Base-by-base conservation (phyloP, 805 yeast genomes). In the Ogataea philodendri region DNA sequence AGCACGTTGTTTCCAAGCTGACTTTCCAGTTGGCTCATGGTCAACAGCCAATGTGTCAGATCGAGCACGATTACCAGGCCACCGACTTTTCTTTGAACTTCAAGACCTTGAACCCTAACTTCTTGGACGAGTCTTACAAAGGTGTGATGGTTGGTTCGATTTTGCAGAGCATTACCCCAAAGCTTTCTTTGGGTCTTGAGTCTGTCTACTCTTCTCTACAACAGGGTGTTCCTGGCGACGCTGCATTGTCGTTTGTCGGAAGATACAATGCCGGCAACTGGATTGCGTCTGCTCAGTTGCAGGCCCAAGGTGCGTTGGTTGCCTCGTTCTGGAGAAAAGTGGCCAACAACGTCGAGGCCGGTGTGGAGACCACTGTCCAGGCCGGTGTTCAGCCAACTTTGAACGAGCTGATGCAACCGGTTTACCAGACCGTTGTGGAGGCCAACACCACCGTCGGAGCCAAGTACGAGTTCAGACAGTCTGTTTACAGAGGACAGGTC, bases 401-500 rank as follows among this genome's bases (percentile, higher is more conserved):
- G 61, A 78, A 82, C 31, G 70, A 84, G 63, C 72, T 81, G 72
- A 86, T 87, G 54, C 73, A 78, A 35, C 84, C 90, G 57, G 78
- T 84, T 46, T 76, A 80, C 52, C 87, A 85, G 60, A 85, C 95
- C 21, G 79, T 82, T 27, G 72, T 89, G 41, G 96, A 90, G 59
- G 97, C 95, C 58, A 74, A 76, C 55, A 89, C 98, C 52, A 84
- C 96, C 42, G 61, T 90, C 39, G 98, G 97, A 67, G 95, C 96
- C 55, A 93, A 90, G 69, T 90, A 90, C 67, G 97, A 93, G 70
- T 93, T 87, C 76, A 87, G 97, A 70, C 94, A 87, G 67, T 82
- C 94, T 40, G 81, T 87, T 36, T 88, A 88, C 78, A 81, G 98
- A 67, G 96, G 97, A 58, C 95, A 89, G 65, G 59, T 93, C 44